phyloP scores from a whole-genome alignment of 2,329 filamentous ascomycete genomes.

The Fusarium proliferatum region DNA sequence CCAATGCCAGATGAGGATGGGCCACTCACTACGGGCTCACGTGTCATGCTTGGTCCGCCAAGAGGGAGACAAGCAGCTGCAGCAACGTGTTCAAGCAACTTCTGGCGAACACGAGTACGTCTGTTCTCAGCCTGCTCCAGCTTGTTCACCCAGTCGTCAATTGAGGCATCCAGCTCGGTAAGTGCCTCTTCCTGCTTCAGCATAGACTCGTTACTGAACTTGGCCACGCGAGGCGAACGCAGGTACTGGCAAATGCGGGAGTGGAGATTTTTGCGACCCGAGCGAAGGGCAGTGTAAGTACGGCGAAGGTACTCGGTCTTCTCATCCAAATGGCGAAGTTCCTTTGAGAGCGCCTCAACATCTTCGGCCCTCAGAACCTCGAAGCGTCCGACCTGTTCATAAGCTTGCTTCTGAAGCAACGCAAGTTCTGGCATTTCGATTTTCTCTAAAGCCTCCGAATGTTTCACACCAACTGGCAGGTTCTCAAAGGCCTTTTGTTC shows the following conservation, averaged over 20 bases:
- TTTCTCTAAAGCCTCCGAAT: slow-evolving; percentile 61
- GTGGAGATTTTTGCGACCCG: slow-evolving; percentile 81
- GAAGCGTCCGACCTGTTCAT: slow-evolving; percentile 71
- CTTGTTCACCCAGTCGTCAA: slow-evolving; percentile 84
- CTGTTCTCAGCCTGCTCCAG: slow-evolving; percentile 85
- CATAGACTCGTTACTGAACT: slow-evolving; percentile 79
- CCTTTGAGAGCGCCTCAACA: slow-evolving; percentile 75
- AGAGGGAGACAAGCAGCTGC: slow-evolving; percentile 69
- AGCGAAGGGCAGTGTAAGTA: slow-evolving; percentile 78
- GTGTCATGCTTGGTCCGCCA: slow-evolving; percentile 44
- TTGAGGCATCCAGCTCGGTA: slow-evolving; percentile 78
- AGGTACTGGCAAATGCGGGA: slow-evolving; percentile 81
- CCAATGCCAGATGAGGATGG: slow-evolving; percentile 50
- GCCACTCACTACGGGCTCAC: slow-evolving; percentile 56
- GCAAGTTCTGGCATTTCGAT: slow-evolving; percentile 62
- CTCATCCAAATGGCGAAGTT: slow-evolving; percentile 80
- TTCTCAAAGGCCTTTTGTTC: slow-evolving; percentile 69
- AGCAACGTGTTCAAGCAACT: slow-evolving; percentile 83
- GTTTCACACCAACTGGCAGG: slow-evolving; percentile 68
- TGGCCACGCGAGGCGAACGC: slow-evolving; percentile 74
- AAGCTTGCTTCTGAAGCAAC: slow-evolving; percentile 68
- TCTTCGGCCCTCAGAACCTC: slow-evolving; percentile 72
- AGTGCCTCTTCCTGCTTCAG: slow-evolving; percentile 84
- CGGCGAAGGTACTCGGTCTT: slow-evolving; percentile 81
- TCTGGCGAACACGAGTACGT: slow-evolving; percentile 79